phyloP scores from a whole-genome alignment of 345 rosid genomes.

The Rhodamnia rubescens region DNA sequence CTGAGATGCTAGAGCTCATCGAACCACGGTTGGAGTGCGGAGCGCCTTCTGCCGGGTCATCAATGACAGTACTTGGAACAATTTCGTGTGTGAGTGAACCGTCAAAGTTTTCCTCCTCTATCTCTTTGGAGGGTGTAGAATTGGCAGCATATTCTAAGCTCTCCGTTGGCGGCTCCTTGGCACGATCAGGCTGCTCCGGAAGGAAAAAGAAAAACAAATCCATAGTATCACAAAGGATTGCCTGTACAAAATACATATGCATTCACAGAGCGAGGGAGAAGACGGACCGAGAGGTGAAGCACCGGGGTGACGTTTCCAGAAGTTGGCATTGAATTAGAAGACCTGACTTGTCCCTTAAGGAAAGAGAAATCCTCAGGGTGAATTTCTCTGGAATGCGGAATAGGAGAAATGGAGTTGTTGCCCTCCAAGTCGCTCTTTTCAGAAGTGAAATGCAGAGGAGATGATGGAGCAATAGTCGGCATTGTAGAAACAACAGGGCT shows the following conservation, averaged over 20 bases:
- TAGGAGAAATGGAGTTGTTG: constrained; percentile 19
- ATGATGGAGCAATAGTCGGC: constrained; percentile 4
- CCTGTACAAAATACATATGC: not conserved
- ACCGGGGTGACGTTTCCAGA: constrained; percentile 5
- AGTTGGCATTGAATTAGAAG: not conserved
- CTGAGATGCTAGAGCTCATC: constrained; percentile 31
- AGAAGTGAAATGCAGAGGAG: constrained; percentile 14
- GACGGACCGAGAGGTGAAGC: constrained; percentile 2
- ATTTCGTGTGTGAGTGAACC: not conserved
- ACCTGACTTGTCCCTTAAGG: constrained; percentile 3
- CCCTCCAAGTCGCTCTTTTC: constrained; percentile 18
- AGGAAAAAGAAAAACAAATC: not conserved
- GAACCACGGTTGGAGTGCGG: constrained; percentile 4
- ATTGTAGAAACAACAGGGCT: constrained; percentile 9
- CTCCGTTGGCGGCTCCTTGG: not conserved
- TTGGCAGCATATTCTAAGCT: not conserved
- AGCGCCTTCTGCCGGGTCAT: constrained; percentile 2
- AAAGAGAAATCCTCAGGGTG: constrained; percentile 29
- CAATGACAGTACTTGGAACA: not conserved
- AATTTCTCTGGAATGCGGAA: constrained; percentile 14
- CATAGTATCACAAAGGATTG: not conserved
- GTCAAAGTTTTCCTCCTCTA: not conserved
- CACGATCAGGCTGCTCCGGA: constrained; percentile 4
- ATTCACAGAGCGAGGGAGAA: not conserved
- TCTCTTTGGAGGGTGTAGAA: not conserved